These are phyloP conservation scores for Phytophthora pseudosyringae DNA, from an alignment of 352 stramenopile genomes.

Conservation along the genomic window DNA sequence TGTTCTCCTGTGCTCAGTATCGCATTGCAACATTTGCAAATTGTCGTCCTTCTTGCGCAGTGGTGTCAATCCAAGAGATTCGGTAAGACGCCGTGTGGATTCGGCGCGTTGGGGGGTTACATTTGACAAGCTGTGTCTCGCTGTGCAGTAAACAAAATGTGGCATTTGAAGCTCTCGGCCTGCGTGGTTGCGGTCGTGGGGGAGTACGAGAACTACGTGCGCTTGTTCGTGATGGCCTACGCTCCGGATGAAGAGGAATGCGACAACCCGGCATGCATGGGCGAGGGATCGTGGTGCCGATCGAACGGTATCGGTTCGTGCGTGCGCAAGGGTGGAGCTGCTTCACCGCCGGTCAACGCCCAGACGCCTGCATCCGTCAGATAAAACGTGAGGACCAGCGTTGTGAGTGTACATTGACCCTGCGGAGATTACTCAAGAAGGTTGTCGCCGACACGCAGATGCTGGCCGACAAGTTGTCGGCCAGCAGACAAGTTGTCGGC, in stretches of 20 bases:
- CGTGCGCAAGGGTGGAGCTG: too few relatives aligned
- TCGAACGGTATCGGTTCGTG: too few relatives aligned
- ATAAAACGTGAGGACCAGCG: too few relatives aligned
- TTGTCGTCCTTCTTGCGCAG: background rate
- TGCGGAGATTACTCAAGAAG: too few relatives aligned
- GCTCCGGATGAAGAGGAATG: conserved; percentile 15
- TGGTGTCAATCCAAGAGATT: background rate
- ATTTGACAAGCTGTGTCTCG: too few relatives aligned
- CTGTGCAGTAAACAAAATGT: conserved; percentile 3
- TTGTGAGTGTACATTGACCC: too few relatives aligned
- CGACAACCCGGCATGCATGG: background rate
- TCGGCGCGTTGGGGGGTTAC: background rate
- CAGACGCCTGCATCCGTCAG: too few relatives aligned
- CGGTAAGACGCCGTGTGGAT: background rate
- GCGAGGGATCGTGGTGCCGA: background rate
- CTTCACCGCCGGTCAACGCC: too few relatives aligned
- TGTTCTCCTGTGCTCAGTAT: background rate
- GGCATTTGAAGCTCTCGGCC: conserved; percentile 14
- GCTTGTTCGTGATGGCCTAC: conserved; percentile 24
- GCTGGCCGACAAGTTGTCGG: too few relatives aligned
- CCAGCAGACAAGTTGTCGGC: too few relatives aligned
- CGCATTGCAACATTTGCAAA: background rate
- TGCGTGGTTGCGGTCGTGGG: conserved; percentile 11
- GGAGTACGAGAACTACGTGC: conserved; percentile 25
- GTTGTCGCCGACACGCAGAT: too few relatives aligned